Base-by-base conservation (phyloP, 495 filamentous ascomycete species). In the Penicillium desertorum region DNA sequence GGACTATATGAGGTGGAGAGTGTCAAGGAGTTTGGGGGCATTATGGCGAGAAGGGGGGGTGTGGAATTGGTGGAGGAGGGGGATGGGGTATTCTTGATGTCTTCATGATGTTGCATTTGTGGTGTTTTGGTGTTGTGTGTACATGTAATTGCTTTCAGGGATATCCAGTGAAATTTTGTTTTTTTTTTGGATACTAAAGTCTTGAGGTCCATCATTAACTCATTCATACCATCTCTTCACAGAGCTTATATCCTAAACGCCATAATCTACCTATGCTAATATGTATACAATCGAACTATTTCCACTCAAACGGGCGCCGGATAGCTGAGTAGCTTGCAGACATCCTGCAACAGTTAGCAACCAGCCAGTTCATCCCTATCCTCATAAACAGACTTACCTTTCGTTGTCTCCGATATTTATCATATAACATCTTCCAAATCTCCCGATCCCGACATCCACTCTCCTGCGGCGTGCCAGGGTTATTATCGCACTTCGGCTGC, bases 391-490 rank as follows among this genome's bases (percentile, higher is more conserved):
- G 0, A 72, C 77, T 27, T 62, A 86, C 86, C 78, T 82, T 82
- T 62, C 88, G 75, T 57, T 81, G 75, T 45, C 76, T 65, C 30
- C 80, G 72, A 62, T 89, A 92, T 62, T 89, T 85, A 54, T 81
- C 74, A 72, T 90, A 92, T 48, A 91, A 68, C n/a, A 77, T 73
- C 68, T 83, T 83, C 88, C 88, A 91, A 0, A 89, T 71, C 51
- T 86, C 80, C 45, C 85, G 77, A 50, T 88, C 83, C 2, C 77
- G 73, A 69, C 89, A 91, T 16, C 81, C 77, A 62, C 72, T 76
- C 58, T 77, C 75, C 37, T 71, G 73, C 63, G 60, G 62, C 54
- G 59, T 77, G 50, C 67, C 78, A 46, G 70, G 76, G 50, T 61
- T 67, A 36, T 79, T 77, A 50, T 82, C 79, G 42, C 84, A 87